Evolutionary conservation across 176 grass and related monocot species (phyloP), one percentile per base, ranked within the genome.

Genomic region (Raddia guianensis): DNA sequence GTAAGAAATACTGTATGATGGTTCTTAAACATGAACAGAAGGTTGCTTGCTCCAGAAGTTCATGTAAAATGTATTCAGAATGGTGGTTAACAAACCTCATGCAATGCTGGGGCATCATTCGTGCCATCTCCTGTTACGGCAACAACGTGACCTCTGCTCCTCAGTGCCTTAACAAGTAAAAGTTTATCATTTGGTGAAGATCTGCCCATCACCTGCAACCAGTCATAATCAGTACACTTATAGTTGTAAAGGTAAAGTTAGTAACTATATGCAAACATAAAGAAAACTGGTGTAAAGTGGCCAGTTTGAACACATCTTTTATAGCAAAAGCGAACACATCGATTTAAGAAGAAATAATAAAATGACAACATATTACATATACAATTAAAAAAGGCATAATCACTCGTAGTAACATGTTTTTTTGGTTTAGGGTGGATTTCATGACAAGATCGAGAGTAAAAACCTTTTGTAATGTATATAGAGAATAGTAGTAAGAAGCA

Each of bases 101-200:
- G 90, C 56, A 98, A 60, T 73, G 96, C 96, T 43, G 96, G 96
- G 45, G 96, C 96, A 81, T 98, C 96, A 81, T 98, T 98, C 71
- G 92, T 95, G 68, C 92, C 96, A 86, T 98, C 96, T 63, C 96
- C 96, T 56, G 96, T 98, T 73, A 98, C 96, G 82, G 96, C 96
- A 73, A 95, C 96, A 80, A 98, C 88, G 40, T 95, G 92, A 49
- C 88, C 88, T 84, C 27, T 81, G 43, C 19, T 90, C 74, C 84
- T 95, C 58, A 98, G 57, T 58, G 96, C 90, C 80, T 86, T 94
- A 32, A 98, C 96, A 71, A 95, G 84, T 51, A 98, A 63, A 48
- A 98, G 93, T 14, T 98, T 98, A 70, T 98, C 96, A 74, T 93
- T 98, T 72, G 96, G 96, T 34, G 96, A 86, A 83, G 96, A 98